phyloP scores from a whole-genome alignment of 805 yeast species.

The Scheffersomyces lignosus region DNA sequence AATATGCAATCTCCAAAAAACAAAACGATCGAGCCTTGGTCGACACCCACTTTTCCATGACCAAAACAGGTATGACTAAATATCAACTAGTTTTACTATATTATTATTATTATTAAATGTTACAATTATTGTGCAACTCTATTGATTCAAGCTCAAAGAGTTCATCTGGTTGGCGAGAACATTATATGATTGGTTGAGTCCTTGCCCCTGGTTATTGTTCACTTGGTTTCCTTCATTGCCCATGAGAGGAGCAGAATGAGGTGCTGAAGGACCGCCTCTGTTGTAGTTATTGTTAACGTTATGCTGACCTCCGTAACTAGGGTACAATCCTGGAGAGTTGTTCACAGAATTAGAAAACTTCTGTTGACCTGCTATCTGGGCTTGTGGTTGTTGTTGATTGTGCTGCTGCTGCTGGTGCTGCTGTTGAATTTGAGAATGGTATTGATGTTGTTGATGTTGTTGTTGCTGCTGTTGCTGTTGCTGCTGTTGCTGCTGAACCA shows the following conservation, averaged over 20 bases:
- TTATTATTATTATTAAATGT: too few species aligned
- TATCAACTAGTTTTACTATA: too few species aligned
- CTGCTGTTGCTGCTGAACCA: conserved; percentile 12
- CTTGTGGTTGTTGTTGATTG: conserved; percentile 5
- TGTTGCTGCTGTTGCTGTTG: conserved; percentile 14
- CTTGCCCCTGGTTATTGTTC: conserved; percentile 3
- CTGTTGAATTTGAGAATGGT: conserved; percentile 10
- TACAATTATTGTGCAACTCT: not conserved
- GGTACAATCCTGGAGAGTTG: conserved; percentile 26
- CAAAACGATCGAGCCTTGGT: too few species aligned
- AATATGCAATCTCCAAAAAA: too few species aligned
- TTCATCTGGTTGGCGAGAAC: conserved; percentile 32
- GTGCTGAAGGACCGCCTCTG: conserved; percentile 12
- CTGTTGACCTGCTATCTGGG: conserved; percentile 5
- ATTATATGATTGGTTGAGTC: conserved; percentile 11
- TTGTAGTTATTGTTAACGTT: conserved; percentile 5
- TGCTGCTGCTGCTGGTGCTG: conserved; percentile 11
- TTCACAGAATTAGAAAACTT: conserved; percentile 18
- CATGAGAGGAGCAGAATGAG: conserved; percentile 15
- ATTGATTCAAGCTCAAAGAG: conserved; percentile 30
- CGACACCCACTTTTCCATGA: too few species aligned
- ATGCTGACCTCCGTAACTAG: conserved; percentile 14
- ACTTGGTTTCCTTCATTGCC: conserved; percentile 6
- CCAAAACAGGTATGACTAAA: too few species aligned
- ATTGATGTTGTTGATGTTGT: conserved; percentile 14